These are phyloP conservation scores for Melampsora americana DNA, from an alignment of 1,284 basidiomycete species.

Conservation along the genomic window DNA sequence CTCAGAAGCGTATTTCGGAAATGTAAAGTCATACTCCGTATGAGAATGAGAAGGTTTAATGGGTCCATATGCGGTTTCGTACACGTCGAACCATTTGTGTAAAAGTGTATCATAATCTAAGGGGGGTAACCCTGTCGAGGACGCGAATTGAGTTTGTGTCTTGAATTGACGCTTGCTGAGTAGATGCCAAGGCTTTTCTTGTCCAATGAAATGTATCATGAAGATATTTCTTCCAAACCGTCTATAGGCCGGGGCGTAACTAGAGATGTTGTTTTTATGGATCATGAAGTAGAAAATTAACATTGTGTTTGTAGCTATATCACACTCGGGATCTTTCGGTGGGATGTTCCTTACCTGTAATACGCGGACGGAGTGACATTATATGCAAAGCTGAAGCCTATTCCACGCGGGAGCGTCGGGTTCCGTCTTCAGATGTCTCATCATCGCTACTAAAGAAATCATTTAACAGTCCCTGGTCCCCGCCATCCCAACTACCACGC, in stretches of 20 bases:
- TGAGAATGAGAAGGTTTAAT: constrained; percentile 56
- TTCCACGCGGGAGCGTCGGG: constrained; percentile 67
- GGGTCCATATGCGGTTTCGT: constrained; percentile 75
- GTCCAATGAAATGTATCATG: constrained; percentile 89
- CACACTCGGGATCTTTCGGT: neutral
- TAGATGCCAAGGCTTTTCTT: constrained; percentile 84
- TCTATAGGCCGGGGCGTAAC: constrained; percentile 91
- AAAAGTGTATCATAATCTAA: constrained; percentile 72
- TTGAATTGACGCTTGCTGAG: constrained; percentile 47
- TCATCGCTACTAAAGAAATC: constrained; percentile 67
- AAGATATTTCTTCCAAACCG: constrained; percentile 84
- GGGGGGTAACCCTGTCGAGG: constrained; percentile 51
- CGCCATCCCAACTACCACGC: constrained; percentile 91
- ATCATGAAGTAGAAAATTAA: constrained; percentile 36
- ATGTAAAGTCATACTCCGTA: constrained; percentile 62
- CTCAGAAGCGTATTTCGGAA: constrained; percentile 67
- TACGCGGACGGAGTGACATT: constrained; percentile 96
- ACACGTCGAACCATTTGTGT: constrained; percentile 84
- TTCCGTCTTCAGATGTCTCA: constrained; percentile 75
- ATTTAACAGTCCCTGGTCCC: constrained; percentile 92
- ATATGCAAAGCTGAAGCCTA: constrained; percentile 59
- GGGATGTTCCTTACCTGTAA: constrained; percentile 70
- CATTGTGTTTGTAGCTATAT: neutral
- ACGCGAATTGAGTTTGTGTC: constrained; percentile 46
- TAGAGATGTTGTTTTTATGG: constrained; percentile 50